Percentiles rank a stretch among this genome's conserved stretches.
These are phyloP conservation scores for Talaromyces piceae DNA, from an alignment of 2,329 filamentous ascomycete genomes.

Conservation along the genomic window DNA sequence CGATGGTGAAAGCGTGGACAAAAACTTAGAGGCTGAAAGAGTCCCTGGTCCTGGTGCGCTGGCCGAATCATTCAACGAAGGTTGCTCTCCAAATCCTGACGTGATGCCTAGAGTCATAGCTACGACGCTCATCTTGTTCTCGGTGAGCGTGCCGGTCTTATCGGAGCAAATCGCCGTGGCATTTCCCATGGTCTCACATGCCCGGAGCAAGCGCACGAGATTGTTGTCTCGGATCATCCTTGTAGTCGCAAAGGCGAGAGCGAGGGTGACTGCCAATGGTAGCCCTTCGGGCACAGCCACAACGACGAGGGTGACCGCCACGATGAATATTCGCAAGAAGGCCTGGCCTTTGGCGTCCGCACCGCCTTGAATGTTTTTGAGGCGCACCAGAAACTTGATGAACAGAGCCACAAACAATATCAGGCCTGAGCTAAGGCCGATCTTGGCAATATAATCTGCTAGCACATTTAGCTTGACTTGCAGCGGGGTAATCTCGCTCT, in stretches of 20 bases:
- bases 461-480: slow-evolving; percentile 71
- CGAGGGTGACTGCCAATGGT: slow-evolving; percentile 54
- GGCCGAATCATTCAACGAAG: slow-evolving; percentile 19
- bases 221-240: slow-evolving; percentile 59
- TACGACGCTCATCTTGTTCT: slow-evolving; percentile 57
- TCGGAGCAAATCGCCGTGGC: slow-evolving; percentile 59
- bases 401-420: slow-evolving; percentile 71
- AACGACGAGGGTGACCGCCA: slow-evolving; percentile 53
- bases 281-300: slow-evolving; percentile 56
- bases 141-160: slow-evolving; percentile 59
- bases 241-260: slow-evolving; percentile 56
- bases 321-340: slow-evolving; percentile 53
- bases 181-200: slow-evolving; percentile 59
- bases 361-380: slow-evolving; percentile 40
- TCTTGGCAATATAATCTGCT: slow-evolving; percentile 75
- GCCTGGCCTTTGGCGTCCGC: slow-evolving; percentile 48
- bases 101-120: slow-evolving; percentile 47
- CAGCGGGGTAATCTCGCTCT: slow-evolving; percentile 68
- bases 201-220: slow-evolving; percentile 51
- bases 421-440: slow-evolving; percentile 63
- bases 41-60: slow-evolving; percentile 21
- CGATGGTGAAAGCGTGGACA: slow-evolving; percentile 43
- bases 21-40: slow-evolving; percentile 48
- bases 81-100: slow-evolving; percentile 38
- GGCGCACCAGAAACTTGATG: slow-evolving; percentile 67